Evolutionary conservation across 1,139 yeast genomes (phyloP), one percentile per base, ranked within the genome.

Genomic region (Hansenula lynferdii): DNA sequence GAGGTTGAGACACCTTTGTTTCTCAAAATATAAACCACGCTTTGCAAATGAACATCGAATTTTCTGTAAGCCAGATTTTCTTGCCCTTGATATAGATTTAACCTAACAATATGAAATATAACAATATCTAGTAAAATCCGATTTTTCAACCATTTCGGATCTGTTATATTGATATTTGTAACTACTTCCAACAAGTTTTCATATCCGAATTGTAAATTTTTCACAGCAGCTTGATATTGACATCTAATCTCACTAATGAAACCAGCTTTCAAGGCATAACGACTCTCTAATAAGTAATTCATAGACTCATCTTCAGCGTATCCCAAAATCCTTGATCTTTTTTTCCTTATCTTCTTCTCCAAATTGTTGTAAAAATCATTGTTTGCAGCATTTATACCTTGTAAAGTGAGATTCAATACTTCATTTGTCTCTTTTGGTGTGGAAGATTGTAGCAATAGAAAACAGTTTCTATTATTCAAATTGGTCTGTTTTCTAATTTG

Each of bases 21-120:
- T 15, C 59, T 54, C 11, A 63, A 41, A 16, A 67, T 49, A n/a
- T 60, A 54, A 3, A 62, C 42, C 1, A 70, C 63, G 41, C 73
- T 73, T 19, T 67, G 67, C 2, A 83, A 55, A 60, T 86, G 96
- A 8, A 75, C 65, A 31, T 70, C 69, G 53, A 85, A 87, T 54
- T 80, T 83, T 41, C 72, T 69, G 48, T 77, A 72, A 0, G 89
- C 86, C 28, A 67, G 50, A 29, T 79, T 67, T 1, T 84, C 72
- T 46, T 75, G 77, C 31, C 75, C 83, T 20, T 76, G 47, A n/a
- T 84, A 76, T 28, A 85, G 65, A 48, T 79, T 75, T 1, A 80
- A 67, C 44, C 85, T 69, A 5, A 77, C 75, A 12, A 84, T 77
- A 48, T 81, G 85, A 41, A 81, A 68, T 0, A 84, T 82, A 8